A percentile compares a stretch with the other conserved stretches of the same genome.
These are phyloP conservation scores for Cyanidioschyzon merolae DNA, from an alignment of 23 red algal genomes.

Conservation along the genomic window DNA sequence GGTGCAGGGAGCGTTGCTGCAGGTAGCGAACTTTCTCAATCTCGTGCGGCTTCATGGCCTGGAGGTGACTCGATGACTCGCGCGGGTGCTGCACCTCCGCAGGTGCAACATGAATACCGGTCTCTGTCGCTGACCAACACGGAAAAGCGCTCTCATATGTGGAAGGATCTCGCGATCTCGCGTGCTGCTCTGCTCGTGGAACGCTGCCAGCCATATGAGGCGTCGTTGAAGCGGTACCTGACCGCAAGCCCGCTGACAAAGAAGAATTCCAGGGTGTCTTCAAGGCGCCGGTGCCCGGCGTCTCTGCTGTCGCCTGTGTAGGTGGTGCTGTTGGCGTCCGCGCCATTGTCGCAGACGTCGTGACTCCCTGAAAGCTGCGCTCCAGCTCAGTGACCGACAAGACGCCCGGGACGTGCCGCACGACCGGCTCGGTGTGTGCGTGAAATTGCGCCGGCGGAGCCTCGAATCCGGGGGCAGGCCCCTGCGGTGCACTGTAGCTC, in stretches of 20 bases:
- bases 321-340: background rate
- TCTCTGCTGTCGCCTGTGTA: background rate
- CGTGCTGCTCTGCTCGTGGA: background rate
- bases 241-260: background rate
- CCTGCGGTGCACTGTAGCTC: no score
- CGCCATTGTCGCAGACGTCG: background rate
- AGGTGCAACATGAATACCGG: background rate
- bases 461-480: no score
- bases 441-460: no score
- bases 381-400: background rate
- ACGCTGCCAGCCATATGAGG: background rate
- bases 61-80: background rate
- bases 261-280: background rate
- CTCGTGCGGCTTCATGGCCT: slow-evolving; percentile 11
- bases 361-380: background rate
- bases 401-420: background rate
- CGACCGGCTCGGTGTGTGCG: no score
- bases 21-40: slow-evolving; percentile 7
- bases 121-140: background rate
- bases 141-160: background rate
- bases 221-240: background rate
- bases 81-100: background rate
- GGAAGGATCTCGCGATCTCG: background rate
- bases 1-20: slow-evolving; percentile 3
- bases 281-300: background rate